Evolutionary conservation across 73 alveolate genomes (phyloP).

Genomic region (Tetrahymena thermophila): DNA sequence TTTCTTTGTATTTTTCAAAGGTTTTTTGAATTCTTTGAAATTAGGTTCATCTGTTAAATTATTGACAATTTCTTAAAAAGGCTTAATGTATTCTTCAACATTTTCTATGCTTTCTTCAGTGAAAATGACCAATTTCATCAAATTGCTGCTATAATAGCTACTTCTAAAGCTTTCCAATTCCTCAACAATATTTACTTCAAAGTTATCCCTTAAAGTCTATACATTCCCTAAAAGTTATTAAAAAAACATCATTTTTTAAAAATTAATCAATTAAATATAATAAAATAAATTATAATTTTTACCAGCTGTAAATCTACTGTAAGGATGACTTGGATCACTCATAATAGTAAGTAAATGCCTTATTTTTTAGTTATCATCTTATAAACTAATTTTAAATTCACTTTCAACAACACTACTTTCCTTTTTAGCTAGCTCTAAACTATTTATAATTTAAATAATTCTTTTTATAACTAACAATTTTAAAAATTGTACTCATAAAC

Average conservation of each 20-base stretch:
- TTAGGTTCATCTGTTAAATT: not conserved
- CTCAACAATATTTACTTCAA: not conserved
- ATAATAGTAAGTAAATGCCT: not conserved
- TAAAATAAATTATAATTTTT: not conserved
- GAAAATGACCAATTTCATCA: not conserved
- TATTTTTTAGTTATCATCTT: not conserved
- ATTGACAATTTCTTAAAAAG: not conserved
- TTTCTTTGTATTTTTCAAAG: not conserved
- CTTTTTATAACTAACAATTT: not conserved
- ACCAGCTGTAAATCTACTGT: not conserved
- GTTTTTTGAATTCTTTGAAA: not conserved
- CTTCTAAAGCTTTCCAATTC: not conserved
- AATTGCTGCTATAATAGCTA: not conserved
- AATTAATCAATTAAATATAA: not conserved
- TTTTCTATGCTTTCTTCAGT: not conserved
- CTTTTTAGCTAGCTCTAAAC: not conserved
- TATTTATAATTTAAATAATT: not conserved
- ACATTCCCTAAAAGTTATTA: not conserved
- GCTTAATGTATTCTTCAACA: not conserved
- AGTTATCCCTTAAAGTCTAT: not conserved
- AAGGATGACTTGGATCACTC: not conserved
- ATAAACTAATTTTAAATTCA: not conserved
- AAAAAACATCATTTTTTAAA: not conserved
- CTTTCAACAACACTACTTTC: not conserved
- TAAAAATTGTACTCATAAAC: not conserved